Evolutionary conservation across 176 grass and related monocot genomes (phyloP), one percentile per base, ranked within the genome.

Genomic region (Oryza nivara): DNA sequence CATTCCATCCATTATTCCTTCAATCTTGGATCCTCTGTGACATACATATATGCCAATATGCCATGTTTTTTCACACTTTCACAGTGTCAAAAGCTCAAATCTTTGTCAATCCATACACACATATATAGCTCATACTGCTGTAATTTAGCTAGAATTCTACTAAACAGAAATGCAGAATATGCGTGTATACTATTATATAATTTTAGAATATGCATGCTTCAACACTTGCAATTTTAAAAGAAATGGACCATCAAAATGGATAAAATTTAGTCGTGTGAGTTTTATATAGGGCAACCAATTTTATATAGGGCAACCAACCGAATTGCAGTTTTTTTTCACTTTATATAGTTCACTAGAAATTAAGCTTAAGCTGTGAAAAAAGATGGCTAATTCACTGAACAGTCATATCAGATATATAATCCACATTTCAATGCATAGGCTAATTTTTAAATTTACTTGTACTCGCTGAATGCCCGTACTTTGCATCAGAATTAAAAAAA

Each of bases 21-120:
- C 84, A 74, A 83, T 68, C 47, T 83, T 74, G 88, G 80, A 87
- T 80, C 80, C 51, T 84, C 74, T 87, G 84, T 83, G 84, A 60
- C 75, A 49, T 34, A 61, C 4, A 41, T 41, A 41, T 41, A 41
- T 41, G 36, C 36, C 36, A 38, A 44, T 44, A 46, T 82, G 74
- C 45, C 63, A 75, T 60, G 19, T 60, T 60, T 22, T 60, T 60
- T 60, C 56, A 60, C 19, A 60, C 51, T 56, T 56, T 20, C 16
- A 56, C 16, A 56, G 51, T 56, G 56, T 60, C 19, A n/a, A 60
- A 60, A 20, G 56, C 16, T 60, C 5, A n/a, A 22, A 60, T 22
- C 56, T 60, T 60, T 60, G 56, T n/a, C 56, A 60, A 60, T 60
- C 56, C 17, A 10, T 7, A 58, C 5, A 52, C 11, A 41, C 40